phyloP scores from a whole-genome alignment of 78 protist genomes.

The Dictyostelium capitatum region DNA sequence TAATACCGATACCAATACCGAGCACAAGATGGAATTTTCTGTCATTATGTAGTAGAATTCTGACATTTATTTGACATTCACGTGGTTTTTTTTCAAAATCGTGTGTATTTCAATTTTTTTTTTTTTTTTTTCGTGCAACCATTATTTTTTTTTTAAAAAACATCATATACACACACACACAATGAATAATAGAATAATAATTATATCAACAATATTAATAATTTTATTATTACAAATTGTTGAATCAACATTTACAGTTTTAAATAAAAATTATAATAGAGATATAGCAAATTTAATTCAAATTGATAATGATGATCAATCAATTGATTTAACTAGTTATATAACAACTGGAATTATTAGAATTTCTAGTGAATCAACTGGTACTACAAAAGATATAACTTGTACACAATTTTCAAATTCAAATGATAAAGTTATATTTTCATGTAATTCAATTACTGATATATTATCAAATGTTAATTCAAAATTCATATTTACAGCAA shows the following conservation, averaged over 20 bases:
- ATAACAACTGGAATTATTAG: not conserved
- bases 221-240: too few relatives aligned
- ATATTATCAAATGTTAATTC: not conserved
- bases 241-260: not conserved
- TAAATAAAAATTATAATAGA: not conserved
- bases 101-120: too few relatives aligned
- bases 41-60: too few relatives aligned
- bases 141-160: too few relatives aligned
- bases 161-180: too few relatives aligned
- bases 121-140: too few relatives aligned
- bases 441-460: not conserved
- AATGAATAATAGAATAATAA: too few relatives aligned
- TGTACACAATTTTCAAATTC: not conserved
- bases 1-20: too few relatives aligned
- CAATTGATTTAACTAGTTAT: not conserved
- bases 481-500: not conserved
- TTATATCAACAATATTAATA: too few relatives aligned
- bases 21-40: too few relatives aligned
- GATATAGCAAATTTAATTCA: not conserved
- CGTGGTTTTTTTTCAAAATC: too few relatives aligned
- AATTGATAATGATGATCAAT: not conserved
- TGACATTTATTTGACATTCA: too few relatives aligned
- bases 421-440: not conserved
- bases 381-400: not conserved
- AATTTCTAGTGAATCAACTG: not conserved